phyloP scores from a whole-genome alignment of 164 flowering plant genomes.

The Nelumbo lutea region DNA sequence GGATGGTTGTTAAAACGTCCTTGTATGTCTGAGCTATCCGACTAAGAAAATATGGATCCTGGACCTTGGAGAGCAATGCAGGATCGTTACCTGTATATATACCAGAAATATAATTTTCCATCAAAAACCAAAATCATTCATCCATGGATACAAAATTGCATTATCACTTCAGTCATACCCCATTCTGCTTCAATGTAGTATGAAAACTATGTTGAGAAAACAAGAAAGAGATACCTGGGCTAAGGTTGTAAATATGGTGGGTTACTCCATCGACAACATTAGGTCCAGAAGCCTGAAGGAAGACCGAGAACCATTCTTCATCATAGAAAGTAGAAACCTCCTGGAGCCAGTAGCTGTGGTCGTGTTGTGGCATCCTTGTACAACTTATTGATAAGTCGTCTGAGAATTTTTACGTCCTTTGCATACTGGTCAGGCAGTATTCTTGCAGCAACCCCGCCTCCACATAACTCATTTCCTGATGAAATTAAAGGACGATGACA shows the following conservation, averaged over 20 bases:
- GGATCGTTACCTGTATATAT: constrained; percentile 43
- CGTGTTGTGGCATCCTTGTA: constrained; percentile 19
- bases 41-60: constrained; percentile 44
- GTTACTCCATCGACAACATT: constrained; percentile 44
- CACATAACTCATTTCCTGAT: constrained; percentile 65
- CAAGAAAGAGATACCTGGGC: constrained; percentile 37
- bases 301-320: constrained; percentile 41
- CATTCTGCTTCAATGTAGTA: too few relatives aligned
- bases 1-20: background rate
- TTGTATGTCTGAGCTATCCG: constrained; percentile 30
- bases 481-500: background rate
- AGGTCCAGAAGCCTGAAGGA: constrained; percentile 41
- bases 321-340: constrained; percentile 45
- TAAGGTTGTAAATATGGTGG: constrained; percentile 74
- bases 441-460: constrained; percentile 40
- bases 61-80: constrained; percentile 35
- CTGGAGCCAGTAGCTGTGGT: constrained; percentile 51
- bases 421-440: constrained; percentile 42
- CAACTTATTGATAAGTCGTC: constrained; percentile 24
- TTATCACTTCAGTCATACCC: constrained; percentile 16
- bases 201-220: too few relatives aligned
- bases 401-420: constrained; percentile 38
- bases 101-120: background rate
- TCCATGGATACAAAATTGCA: too few relatives aligned
- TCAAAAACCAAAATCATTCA: background rate